A percentile compares a stretch with the other conserved stretches of the same genome.
These are phyloP conservation scores for Candolleomyces aberdarensis DNA, from an alignment of 768 basidiomycete genomes.

Conservation along the genomic window DNA sequence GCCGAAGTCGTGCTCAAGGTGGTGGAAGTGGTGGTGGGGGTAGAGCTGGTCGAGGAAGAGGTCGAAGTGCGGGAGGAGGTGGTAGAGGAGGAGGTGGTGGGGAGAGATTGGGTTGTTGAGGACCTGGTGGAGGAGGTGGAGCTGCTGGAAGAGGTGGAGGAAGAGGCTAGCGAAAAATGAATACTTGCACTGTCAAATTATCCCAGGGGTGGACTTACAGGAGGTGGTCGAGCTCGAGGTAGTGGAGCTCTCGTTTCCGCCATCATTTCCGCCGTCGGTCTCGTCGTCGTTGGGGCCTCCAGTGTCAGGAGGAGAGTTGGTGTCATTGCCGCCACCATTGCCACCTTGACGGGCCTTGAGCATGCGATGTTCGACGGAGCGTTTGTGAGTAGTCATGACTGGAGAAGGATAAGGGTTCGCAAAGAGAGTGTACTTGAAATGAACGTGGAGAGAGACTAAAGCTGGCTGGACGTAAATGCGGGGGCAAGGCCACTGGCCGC, in stretches of 20 bases:
- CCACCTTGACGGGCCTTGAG: slow-evolving; percentile 17
- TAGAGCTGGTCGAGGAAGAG: slow-evolving; percentile 3
- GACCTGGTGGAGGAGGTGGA: slow-evolving; percentile 2
- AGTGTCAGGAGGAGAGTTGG: background rate
- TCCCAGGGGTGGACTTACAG: background rate
- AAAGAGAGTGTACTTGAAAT: slow-evolving; percentile 21
- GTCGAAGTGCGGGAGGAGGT: slow-evolving; percentile 4
- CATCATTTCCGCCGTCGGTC: too few species aligned
- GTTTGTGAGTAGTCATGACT: slow-evolving; percentile 28
- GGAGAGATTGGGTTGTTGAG: slow-evolving; percentile 2
- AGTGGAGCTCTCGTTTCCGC: background rate
- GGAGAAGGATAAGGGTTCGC: background rate
- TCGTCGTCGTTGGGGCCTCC: too few species aligned
- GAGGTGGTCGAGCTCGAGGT: background rate
- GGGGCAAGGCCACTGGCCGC: background rate
- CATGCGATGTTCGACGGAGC: slow-evolving; percentile 23
- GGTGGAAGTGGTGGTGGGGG: slow-evolving; percentile 14
- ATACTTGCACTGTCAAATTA: too few species aligned
- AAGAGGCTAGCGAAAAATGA: background rate
- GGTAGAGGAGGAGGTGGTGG: slow-evolving; percentile 1
- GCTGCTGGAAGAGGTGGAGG: background rate
- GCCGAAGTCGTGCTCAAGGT: slow-evolving; percentile 14
- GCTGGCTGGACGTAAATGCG: slow-evolving; percentile 1
- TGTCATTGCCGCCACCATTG: background rate
- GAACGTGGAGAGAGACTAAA: slow-evolving; percentile 16